These are phyloP conservation scores for Cicer arietinum DNA, from an alignment of 306 rosid species.

Conservation along the genomic window DNA sequence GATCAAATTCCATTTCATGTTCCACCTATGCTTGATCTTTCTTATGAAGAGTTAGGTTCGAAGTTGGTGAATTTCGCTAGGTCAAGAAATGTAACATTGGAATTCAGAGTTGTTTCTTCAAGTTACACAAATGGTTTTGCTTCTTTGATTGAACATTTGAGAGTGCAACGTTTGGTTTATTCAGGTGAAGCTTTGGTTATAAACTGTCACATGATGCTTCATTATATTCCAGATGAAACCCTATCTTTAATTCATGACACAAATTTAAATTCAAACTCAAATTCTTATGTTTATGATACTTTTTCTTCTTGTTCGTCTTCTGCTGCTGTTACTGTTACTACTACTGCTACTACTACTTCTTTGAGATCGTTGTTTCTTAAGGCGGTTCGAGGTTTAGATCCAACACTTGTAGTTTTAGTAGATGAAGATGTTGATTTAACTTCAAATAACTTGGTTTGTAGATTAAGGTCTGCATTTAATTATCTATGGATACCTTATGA, in stretches of 20 bases:
- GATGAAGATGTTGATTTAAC: slow-evolving; percentile 94
- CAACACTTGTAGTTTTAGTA: slow-evolving; percentile 67
- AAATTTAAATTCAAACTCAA: background rate
- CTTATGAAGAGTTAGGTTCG: slow-evolving; percentile 74
- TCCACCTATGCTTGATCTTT: slow-evolving; percentile 76
- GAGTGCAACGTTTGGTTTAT: slow-evolving; percentile 65
- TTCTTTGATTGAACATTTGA: slow-evolving; percentile 64
- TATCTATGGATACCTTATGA: slow-evolving; percentile 96
- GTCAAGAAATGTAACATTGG: slow-evolving; percentile 64
- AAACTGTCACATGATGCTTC: slow-evolving; percentile 96
- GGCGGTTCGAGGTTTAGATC: slow-evolving; percentile 67
- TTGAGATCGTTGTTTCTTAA: slow-evolving; percentile 67
- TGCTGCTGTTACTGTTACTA: slow-evolving; percentile 34
- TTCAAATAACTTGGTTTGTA: slow-evolving; percentile 59
- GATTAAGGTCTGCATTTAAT: slow-evolving; percentile 82
- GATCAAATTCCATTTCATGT: slow-evolving; percentile 57
- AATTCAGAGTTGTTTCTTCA: slow-evolving; percentile 70
- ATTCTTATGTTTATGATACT: slow-evolving; percentile 36
- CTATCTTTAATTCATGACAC: slow-evolving; percentile 30
- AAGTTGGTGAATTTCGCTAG: slow-evolving; percentile 79
- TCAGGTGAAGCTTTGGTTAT: slow-evolving; percentile 65
- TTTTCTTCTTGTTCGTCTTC: background rate
- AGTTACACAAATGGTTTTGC: slow-evolving; percentile 70
- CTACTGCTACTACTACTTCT: slow-evolving; percentile 30
- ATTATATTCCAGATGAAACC: slow-evolving; percentile 76